Conservation (phyloP, 345 rosid genomes). For the Citropsis articulata region DNA sequence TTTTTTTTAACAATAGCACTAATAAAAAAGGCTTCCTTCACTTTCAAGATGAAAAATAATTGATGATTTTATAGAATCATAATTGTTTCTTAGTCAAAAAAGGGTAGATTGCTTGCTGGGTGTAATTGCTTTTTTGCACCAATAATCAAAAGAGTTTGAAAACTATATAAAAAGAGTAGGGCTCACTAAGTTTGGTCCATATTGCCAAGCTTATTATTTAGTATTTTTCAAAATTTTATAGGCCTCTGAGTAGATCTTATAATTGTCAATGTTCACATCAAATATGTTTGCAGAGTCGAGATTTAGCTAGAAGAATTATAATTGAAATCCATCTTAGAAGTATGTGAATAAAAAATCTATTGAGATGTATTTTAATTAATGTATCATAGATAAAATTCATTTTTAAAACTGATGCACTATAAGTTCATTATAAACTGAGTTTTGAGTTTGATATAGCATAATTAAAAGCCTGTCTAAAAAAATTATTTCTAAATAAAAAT, state of each 20-base stretch:
- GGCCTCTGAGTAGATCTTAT: too few species aligned
- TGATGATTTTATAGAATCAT: not conserved
- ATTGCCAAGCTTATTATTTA: not conserved
- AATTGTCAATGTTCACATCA: too few species aligned
- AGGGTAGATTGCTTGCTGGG: not conserved
- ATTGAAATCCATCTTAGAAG: rapidly evolving
- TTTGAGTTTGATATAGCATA: too few species aligned
- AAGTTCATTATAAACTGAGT: too few species aligned
- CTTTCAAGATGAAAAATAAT: not conserved
- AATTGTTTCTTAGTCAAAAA: not conserved
- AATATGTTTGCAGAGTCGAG: too few species aligned
- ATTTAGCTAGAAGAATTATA: too few species aligned
- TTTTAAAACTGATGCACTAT: too few species aligned
- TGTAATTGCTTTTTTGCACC: not conserved
- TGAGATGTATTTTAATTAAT: too few species aligned
- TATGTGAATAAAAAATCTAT: too few species aligned
- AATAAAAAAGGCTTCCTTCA: not conserved
- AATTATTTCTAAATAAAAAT: too few species aligned
- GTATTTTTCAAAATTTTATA: not conserved
- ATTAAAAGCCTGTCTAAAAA: too few species aligned
- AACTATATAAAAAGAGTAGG: not conserved
- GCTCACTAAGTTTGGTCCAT: not conserved
- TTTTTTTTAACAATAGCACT: not conserved
- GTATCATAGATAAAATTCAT: too few species aligned
- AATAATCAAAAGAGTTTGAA: not conserved